Conservation (phyloP, 345 rosid species). For the Aquilaria yunnanensis region DNA sequence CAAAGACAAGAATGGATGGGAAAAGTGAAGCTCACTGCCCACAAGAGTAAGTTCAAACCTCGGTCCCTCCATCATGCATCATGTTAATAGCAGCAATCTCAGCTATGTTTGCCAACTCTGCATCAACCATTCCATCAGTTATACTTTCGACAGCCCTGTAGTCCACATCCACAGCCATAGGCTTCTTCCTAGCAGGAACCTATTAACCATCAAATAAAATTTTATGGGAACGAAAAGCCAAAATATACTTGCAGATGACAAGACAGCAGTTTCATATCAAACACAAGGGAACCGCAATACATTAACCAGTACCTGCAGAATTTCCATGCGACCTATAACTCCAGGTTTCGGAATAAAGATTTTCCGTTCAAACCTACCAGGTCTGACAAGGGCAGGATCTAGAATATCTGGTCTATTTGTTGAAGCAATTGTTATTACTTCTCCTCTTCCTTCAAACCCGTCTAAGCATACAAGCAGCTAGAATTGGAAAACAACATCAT, state of each 20-base stretch:
- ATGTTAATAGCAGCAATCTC: conserved; percentile 90
- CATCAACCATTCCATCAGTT: conserved; percentile 98
- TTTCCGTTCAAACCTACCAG: conserved; percentile 86
- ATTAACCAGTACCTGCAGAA: conserved; percentile 52
- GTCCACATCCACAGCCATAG: conserved; percentile 94
- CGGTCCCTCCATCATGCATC: conserved; percentile 92
- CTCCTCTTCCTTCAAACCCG: conserved; percentile 98
- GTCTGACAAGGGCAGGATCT: conserved; percentile 92
- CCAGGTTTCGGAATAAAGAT: conserved; percentile 88
- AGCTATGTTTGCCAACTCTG: conserved; percentile 89
- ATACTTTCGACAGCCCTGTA: conserved; percentile 85
- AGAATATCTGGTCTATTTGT: conserved; percentile 94
- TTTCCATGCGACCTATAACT: conserved; percentile 81
- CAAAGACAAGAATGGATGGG: too few species aligned
- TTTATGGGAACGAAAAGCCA: background rate
- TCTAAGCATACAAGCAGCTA: conserved; percentile 90
- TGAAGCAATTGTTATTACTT: conserved; percentile 93
- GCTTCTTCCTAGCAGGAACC: conserved; percentile 97
- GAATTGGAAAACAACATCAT: background rate
- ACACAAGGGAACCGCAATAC: too few species aligned
- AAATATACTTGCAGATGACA: background rate
- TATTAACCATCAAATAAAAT: conserved; percentile 14
- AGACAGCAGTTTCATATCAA: background rate
- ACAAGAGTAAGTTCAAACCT: conserved; percentile 34
- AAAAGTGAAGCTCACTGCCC: too few species aligned